Conservation (phyloP, 306 rosid genomes). For the Gastrolobium villosum region DNA sequence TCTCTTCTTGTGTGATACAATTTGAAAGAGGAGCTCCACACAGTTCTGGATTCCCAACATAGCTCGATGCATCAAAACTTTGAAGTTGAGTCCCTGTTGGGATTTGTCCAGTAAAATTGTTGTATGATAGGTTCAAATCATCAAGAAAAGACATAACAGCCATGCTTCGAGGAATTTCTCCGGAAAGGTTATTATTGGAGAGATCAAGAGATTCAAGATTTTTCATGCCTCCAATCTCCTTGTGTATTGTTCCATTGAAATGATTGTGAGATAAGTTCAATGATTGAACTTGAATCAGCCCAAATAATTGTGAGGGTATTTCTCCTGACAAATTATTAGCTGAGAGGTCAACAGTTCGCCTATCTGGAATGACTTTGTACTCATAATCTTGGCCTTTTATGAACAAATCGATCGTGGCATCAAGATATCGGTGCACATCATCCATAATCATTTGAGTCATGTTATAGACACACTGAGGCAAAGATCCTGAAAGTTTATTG, state of each 20-base stretch:
- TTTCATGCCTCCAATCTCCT: not conserved
- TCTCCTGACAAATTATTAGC: not conserved
- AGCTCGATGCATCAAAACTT: too few species aligned
- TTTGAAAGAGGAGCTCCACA: too few species aligned
- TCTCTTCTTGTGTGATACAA: too few species aligned
- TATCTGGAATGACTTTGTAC: rapidly evolving
- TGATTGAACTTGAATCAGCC: not conserved
- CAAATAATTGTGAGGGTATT: not conserved
- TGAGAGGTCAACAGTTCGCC: not conserved
- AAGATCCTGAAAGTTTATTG: slow-evolving; percentile 4
- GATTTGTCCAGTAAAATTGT: too few species aligned
- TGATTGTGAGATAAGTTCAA: not conserved
- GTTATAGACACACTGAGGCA: not conserved
- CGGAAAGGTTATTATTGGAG: too few species aligned
- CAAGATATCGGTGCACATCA: not conserved
- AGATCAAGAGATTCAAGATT: too few species aligned
- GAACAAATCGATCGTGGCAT: not conserved
- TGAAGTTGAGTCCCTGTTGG: too few species aligned
- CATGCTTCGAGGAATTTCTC: too few species aligned
- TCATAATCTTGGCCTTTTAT: not conserved
- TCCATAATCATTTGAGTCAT: not conserved
- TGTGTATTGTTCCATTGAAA: not conserved
- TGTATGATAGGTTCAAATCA: too few species aligned
- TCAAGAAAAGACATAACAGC: too few species aligned
- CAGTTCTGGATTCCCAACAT: too few species aligned